Base-by-base conservation (phyloP, 2,329 filamentous ascomycete species). In the Thyridium curvatum region DNA sequence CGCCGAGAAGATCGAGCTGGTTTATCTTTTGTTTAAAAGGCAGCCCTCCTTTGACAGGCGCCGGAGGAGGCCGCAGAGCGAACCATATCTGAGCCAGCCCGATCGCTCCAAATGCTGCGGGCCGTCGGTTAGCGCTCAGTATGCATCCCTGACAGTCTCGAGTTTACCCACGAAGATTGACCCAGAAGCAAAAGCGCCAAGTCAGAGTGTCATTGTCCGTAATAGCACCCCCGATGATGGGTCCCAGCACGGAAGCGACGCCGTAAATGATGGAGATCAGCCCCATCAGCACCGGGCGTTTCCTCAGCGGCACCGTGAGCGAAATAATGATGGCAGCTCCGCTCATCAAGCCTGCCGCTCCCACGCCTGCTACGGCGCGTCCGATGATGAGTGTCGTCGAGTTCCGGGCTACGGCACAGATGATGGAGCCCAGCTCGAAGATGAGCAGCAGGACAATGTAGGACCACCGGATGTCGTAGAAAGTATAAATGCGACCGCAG, bases 401-500 rank as follows among this genome's bases (percentile, higher is more conserved):
- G 9, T 61, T 69, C 1, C 50, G 57, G 0, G 75, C 68, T 36
- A 64, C 45, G 40, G 57, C 76, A 44, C 74, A 79, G 14, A 81
- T 53, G 3, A 73, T 46, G 0, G 70, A 75, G 2, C 77, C 77
- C 1, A 77, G 16, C 49, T 79, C 74, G 44, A 81, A 80, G 31
- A 77, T 40, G 29, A 55, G 46, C 18, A 80, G 59, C 32, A 71
- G 66, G 37, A 41, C 36, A 6, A 66, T 46, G 35, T 62, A 68
- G 0, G 60, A 52, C 54, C 58, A 63, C 57, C n/a, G n/a, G n/a
- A n/a, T n/a, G n/a, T n/a, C n/a, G n/a, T n/a, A n/a, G n/a, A n/a
- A n/a, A n/a, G n/a, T n/a, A n/a, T n/a, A n/a, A n/a, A n/a, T n/a
- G n/a, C n/a, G n/a, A n/a, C n/a, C n/a, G n/a, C n/a, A n/a, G n/a